Evolutionary conservation across 2,329 filamentous ascomycete species (phyloP), one percentile per base, ranked within the genome.

Genomic region (Alternaria arborescens): DNA sequence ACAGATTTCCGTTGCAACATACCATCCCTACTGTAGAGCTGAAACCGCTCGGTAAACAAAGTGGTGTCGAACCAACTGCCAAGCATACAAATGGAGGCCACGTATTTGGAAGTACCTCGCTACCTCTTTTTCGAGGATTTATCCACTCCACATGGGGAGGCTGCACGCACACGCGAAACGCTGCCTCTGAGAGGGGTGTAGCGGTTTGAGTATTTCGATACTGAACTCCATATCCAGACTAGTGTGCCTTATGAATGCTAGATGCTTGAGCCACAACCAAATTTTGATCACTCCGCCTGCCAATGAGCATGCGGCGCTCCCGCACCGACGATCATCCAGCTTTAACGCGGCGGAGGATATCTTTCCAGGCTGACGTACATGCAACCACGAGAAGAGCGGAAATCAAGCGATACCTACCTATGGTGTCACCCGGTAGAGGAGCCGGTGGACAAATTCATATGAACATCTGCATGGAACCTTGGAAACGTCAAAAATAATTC

Each of bases 231-330:
- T 20, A 38, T 20, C 10, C 22, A 20, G 32, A 24, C 46, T 50
- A 50, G 32, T 20, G 20, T 38, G 6, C 20, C 5, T 50, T 48
- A 5, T 26, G 30, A 24, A 50, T 36, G 20, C 18, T 36, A 36
- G 30, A 50, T 34, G 46, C 46, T 50, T 36, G 14, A 50, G 46
- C 50, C 40, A 54, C 50, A 46, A 55, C 24, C 26, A 28, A 11
- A 41, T 26, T 41, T 54, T 38, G 32, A 34, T 32, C 26, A 41
- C 34, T 12, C 24, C 34, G 14, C 12, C 40, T 42, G 40, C 42
- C 55, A 55, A 58, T 55, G 26, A 48, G 14, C 50, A 55, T 18
- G 34, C 26, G 34, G 44, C 50, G 26, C 26, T 32, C 32, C 34
- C 8, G 16, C 40, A 30, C 55, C 42, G 42, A 42, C 20, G 20